Percentiles rank a stretch among this genome's conserved stretches.
These are phyloP conservation scores for Epichloe glyceriae DNA, from an alignment of 2,329 filamentous ascomycete genomes.

Conservation along the genomic window DNA sequence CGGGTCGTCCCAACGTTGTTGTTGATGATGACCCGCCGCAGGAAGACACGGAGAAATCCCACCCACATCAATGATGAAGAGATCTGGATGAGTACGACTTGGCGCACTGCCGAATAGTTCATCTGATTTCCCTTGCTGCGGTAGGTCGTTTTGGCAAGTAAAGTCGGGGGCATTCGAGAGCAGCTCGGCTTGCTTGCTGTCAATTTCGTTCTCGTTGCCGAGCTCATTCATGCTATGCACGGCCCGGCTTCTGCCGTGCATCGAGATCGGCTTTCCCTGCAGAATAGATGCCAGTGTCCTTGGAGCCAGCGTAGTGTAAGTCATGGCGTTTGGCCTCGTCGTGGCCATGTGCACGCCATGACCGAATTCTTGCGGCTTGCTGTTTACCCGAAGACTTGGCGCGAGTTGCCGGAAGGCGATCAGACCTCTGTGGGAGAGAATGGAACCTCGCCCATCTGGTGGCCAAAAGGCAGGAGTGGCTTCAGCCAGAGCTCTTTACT, in stretches of 20 bases:
- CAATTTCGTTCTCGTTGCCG: constrained; percentile 29
- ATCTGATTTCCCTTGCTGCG: too few species aligned
- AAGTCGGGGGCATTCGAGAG: too few species aligned
- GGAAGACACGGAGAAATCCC: too few species aligned
- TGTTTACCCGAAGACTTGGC: constrained; percentile 36
- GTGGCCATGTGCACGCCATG: constrained; percentile 36
- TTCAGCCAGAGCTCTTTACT: constrained; percentile 44
- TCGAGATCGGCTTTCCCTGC: constrained; percentile 22
- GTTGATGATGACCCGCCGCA: too few species aligned
- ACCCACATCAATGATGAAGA: too few species aligned
- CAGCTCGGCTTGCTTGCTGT: too few species aligned
- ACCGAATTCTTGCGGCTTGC: constrained; percentile 41
- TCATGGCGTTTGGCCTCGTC: constrained; percentile 23
- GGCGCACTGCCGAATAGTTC: too few species aligned
- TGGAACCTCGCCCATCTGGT: constrained; percentile 40
- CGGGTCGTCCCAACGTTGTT: too few species aligned
- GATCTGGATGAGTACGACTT: too few species aligned
- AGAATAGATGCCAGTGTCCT: constrained; percentile 18
- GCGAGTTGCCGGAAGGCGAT: constrained; percentile 36
- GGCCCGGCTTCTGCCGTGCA: constrained; percentile 30
- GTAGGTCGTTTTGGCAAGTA: too few species aligned
- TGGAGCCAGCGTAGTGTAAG: constrained; percentile 22
- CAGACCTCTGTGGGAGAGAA: constrained; percentile 40
- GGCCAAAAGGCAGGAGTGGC: constrained; percentile 45
- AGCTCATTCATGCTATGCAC: constrained; percentile 24